Evolutionary conservation across 352 stramenopile genomes (phyloP).

Genomic region (Phytophthora tentaculata): DNA sequence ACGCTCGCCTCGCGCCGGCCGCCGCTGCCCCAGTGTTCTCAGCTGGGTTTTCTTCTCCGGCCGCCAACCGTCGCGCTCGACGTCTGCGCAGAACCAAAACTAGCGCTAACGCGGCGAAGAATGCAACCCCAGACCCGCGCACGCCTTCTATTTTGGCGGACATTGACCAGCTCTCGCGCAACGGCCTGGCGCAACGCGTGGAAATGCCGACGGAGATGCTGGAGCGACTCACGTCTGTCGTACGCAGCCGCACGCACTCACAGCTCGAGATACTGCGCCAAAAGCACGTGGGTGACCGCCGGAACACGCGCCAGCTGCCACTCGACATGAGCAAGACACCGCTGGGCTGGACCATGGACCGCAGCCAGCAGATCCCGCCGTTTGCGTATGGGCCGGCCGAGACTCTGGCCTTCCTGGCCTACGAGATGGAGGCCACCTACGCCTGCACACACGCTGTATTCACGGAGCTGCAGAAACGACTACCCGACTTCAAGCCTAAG

Average conservation of each 20-base stretch:
- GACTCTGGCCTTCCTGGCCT: conserved; percentile 77
- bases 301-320: conserved; percentile 58
- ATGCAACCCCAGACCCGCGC: neutral
- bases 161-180: conserved; percentile 70
- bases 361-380: conserved; percentile 63
- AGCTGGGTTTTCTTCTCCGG: conserved; percentile 31
- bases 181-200: conserved; percentile 68
- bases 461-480: conserved; percentile 59
- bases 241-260: conserved; percentile 78
- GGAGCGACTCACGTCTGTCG: conserved; percentile 57
- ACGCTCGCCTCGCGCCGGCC: conserved; percentile 4
- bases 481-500: conserved; percentile 59
- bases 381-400: conserved; percentile 75
- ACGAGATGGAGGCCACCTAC: conserved; percentile 77
- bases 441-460: conserved; percentile 76
- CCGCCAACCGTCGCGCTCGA: conserved; percentile 51
- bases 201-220: conserved; percentile 79
- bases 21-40: conserved; percentile 8
- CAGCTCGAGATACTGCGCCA: conserved; percentile 77
- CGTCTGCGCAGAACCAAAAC: conserved; percentile 48
- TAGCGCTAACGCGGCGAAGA: neutral
- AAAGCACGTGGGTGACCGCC: conserved; percentile 55
- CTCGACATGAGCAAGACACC: conserved; percentile 82
- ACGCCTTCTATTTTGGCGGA: conserved; percentile 47
- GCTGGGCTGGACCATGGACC: conserved; percentile 82